Base-by-base conservation (phyloP, 108 stramenopile genomes). In the Skeletonema costatum region DNA sequence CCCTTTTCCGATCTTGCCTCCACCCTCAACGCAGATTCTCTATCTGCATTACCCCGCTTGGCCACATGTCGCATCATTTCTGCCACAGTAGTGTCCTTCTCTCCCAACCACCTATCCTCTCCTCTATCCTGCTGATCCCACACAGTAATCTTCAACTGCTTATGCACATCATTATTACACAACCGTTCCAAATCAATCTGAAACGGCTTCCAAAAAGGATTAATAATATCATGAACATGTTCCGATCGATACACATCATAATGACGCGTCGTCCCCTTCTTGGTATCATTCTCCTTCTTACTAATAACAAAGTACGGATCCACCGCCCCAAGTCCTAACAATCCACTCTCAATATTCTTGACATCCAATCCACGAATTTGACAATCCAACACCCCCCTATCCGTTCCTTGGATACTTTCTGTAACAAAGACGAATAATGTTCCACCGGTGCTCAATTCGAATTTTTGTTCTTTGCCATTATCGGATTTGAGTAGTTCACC, bases 261-360 rank as follows among this genome's bases (percentile, higher is more conserved):
- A 87, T 85, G 89, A 48, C 81, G 64, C 1, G 81, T 71, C 30
- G 51, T 58, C 5, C 83, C 86, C 2, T 25, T 29, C 4, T 42
- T 25, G 13, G 71, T 76, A 61, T 91, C 86, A 4, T 60, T 58
- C 17, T 78, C 75, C 53, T 86, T 88, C 66, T 88, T 88, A 21
- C 83, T 48, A 7, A 92, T 13, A 63, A 85, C 84, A 79, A 86
- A 86, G 48, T 88, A 89, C 2, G 91, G 91, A 86, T 92, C 91
- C 11, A 87, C 84, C 4, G 88, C 81, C 7, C 91, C 91, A 17
- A 92, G 51, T 32, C 87, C 87, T 11, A 92, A 71, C 3, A 82
- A 25, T 8, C 91, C 91, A 5, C 78, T 71, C 62, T 92, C 91
- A 19, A 88, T 78, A 66, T 92, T 92, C 39, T 83, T 83, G 21